A percentile compares a stretch with the other conserved stretches of the same genome.
phyloP scores from a whole-genome alignment of 169 alveolate species.

The Plasmodium cynomolgi region DNA sequence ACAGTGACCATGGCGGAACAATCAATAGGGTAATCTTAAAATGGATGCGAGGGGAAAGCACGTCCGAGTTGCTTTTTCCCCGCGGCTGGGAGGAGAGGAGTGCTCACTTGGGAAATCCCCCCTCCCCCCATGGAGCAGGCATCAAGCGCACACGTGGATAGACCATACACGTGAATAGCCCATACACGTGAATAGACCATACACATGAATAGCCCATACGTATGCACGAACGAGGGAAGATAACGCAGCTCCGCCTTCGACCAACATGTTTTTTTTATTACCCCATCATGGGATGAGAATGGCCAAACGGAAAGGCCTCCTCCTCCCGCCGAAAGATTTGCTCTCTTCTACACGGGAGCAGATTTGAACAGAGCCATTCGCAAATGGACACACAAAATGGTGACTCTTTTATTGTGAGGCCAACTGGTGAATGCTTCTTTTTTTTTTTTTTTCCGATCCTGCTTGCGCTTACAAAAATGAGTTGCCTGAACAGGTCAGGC shows the following conservation, averaged over 20 bases:
- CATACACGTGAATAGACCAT: background rate
- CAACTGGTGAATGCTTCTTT: background rate
- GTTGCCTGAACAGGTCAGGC: background rate
- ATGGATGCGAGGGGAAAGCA: background rate
- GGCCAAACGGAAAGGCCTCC: background rate
- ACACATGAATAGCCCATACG: background rate
- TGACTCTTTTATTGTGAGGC: background rate
- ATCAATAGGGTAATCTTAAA: background rate
- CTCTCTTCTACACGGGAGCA: background rate
- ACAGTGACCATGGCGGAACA: background rate
- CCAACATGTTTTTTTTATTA: background rate
- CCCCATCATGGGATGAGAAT: background rate
- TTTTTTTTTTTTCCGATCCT: background rate
- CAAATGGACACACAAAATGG: background rate
- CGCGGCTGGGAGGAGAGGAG: background rate
- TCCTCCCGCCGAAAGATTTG: background rate
- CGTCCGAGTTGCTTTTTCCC: background rate
- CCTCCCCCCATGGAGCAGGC: background rate
- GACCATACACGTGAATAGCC: background rate
- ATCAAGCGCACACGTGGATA: background rate
- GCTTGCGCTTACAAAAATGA: background rate
- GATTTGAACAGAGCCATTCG: background rate
- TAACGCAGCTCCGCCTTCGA: background rate
- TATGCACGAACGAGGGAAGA: background rate
- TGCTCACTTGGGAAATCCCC: background rate